Percentiles rank a stretch among this genome's conserved stretches.
phyloP scores from a whole-genome alignment of 2,329 filamentous ascomycete genomes.

The Parafenestella ontariensis region DNA sequence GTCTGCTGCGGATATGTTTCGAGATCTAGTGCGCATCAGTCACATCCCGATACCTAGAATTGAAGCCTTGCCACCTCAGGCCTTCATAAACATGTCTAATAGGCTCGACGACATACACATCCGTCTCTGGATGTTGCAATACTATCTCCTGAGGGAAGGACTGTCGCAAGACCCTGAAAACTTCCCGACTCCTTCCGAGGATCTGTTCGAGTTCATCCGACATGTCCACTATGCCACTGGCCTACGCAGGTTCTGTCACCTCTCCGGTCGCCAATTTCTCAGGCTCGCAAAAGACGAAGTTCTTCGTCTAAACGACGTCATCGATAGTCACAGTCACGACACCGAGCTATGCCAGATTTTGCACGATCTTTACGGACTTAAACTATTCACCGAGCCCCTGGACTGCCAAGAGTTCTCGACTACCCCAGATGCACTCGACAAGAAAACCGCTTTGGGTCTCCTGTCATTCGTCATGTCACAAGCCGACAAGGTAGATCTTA shows the following conservation, averaged over 20 bases:
- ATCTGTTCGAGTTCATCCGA: conserved; percentile 79
- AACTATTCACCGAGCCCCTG: conserved; percentile 43
- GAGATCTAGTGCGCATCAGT: conserved; percentile 85
- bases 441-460: conserved; percentile 78
- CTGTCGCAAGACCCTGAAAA: conserved; percentile 69
- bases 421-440: conserved; percentile 75
- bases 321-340: conserved; percentile 71
- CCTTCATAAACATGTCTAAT: conserved; percentile 60
- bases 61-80: conserved; percentile 57
- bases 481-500: conserved; percentile 83
- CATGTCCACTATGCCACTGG: conserved; percentile 85
- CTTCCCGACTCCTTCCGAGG: conserved; percentile 72
- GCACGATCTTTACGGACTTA: conserved; percentile 50
- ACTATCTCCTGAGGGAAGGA: conserved; percentile 77
- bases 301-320: conserved; percentile 74
- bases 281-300: conserved; percentile 89
- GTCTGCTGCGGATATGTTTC: conserved; percentile 79
- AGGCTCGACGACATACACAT: conserved; percentile 88
- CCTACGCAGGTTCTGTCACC: conserved; percentile 82
- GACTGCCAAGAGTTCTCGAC: conserved; percentile 73
- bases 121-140: conserved; percentile 86
- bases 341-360: conserved; percentile 77
- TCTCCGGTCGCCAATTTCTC: conserved; percentile 84
- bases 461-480: conserved; percentile 84
- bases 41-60: conserved; percentile 68